Conservation (phyloP, 345 rosid species). For the Atalantia buxifolia region DNA sequence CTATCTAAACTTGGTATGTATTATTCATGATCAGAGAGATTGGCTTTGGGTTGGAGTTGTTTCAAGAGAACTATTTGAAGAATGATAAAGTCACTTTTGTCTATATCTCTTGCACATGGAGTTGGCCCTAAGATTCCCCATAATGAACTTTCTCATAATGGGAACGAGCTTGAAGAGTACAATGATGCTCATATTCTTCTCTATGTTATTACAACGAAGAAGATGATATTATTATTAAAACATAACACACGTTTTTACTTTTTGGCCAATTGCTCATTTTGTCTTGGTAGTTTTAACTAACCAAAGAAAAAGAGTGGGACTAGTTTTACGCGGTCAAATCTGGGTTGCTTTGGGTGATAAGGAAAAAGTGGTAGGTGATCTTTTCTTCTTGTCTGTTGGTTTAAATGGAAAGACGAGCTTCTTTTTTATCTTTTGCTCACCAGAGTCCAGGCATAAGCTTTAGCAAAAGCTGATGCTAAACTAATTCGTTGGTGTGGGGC, state of each 20-base stretch:
- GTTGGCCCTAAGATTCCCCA: background rate
- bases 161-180: background rate
- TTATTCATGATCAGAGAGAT: background rate
- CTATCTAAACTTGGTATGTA: background rate
- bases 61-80: background rate
- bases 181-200: background rate
- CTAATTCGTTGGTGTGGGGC: conserved; percentile 3
- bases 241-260: background rate
- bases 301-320: background rate
- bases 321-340: background rate
- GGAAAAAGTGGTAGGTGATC: background rate
- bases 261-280: background rate
- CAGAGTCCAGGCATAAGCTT: background rate
- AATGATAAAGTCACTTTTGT: background rate
- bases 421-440: background rate
- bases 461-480: conserved; percentile 1
- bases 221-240: too few species aligned
- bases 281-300: background rate
- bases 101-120: background rate
- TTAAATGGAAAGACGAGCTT: background rate
- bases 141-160: background rate
- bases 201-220: background rate
- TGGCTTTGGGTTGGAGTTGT: background rate
- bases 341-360: conserved; percentile 8
- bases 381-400: conserved; percentile 1